Percentiles rank a stretch among this genome's conserved stretches.
Evolutionary conservation across 1,139 yeast genomes (phyloP).

Genomic region (Diutina ranongensis): DNA sequence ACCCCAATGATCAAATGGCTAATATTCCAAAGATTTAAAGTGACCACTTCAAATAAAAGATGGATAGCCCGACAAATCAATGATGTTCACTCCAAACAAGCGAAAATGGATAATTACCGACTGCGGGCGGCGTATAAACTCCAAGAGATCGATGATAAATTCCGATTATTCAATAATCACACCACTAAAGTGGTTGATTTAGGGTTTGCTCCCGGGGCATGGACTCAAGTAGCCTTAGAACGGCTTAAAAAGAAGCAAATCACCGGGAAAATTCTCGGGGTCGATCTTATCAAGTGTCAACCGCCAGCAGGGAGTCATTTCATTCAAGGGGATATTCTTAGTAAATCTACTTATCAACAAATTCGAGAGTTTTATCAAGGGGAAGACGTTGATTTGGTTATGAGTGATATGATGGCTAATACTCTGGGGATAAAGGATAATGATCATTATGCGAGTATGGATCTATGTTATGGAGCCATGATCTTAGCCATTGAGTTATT

Average conservation of each 20-base stretch:
- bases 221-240: slow-evolving; percentile 34
- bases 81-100: slow-evolving; percentile 56
- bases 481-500: slow-evolving; percentile 20
- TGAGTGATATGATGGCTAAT: slow-evolving; percentile 41
- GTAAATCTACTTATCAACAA: slow-evolving; percentile 21
- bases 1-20: too few relatives aligned
- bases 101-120: slow-evolving; percentile 49
- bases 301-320: slow-evolving; percentile 32
- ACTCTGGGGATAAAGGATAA: slow-evolving; percentile 31
- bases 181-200: slow-evolving; percentile 63
- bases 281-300: slow-evolving; percentile 27
- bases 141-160: slow-evolving; percentile 55
- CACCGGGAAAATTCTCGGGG: slow-evolving; percentile 23
- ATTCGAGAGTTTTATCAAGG: slow-evolving; percentile 15
- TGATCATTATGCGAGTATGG: slow-evolving; percentile 37
- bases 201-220: slow-evolving; percentile 40
- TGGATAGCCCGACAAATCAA: slow-evolving; percentile 66
- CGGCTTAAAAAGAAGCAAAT: slow-evolving; percentile 12
- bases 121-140: slow-evolving; percentile 91
- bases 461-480: slow-evolving; percentile 29
- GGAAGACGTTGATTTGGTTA: slow-evolving; percentile 19
- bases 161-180: slow-evolving; percentile 38
- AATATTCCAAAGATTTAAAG: slow-evolving; percentile 13
- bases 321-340: slow-evolving; percentile 30
- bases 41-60: slow-evolving; percentile 37